Evolutionary conservation across 2,329 filamentous ascomycete species (phyloP).

Genomic region (Teratosphaeria zuluensis): DNA sequence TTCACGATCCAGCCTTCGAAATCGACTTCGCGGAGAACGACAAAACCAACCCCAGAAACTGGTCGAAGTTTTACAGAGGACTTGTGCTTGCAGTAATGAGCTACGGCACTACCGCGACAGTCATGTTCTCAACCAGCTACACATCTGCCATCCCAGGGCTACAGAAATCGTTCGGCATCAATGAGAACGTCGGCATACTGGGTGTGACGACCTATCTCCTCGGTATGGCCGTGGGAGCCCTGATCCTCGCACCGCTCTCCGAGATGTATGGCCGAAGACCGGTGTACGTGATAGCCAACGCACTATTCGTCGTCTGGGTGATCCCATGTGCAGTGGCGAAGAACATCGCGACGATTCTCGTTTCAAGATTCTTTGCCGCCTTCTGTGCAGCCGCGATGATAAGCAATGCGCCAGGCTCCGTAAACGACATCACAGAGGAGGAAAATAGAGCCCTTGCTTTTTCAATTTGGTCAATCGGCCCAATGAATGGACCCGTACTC

Average conservation of each 20-base stretch:
- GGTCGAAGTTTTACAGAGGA: constrained; percentile 51
- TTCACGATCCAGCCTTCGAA: constrained; percentile 53
- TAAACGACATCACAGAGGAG: constrained; percentile 74
- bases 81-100: constrained; percentile 47
- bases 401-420: constrained; percentile 69
- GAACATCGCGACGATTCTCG: constrained; percentile 58
- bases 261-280: constrained; percentile 59
- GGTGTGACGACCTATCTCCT: constrained; percentile 72
- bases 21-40: constrained; percentile 60
- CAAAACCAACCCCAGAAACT: constrained; percentile 57
- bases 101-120: constrained; percentile 45
- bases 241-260: constrained; percentile 64
- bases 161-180: constrained; percentile 54
- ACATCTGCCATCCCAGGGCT: constrained; percentile 63
- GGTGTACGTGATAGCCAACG: constrained; percentile 59
- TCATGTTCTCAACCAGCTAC: constrained; percentile 70
- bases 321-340: constrained; percentile 62
- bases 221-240: constrained; percentile 60
- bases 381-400: constrained; percentile 69
- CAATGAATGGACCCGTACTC: constrained; percentile 58
- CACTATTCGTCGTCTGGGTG: constrained; percentile 56
- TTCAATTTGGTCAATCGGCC: constrained; percentile 73
- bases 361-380: constrained; percentile 64
- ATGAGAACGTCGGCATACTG: constrained; percentile 55
- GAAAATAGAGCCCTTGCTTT: constrained; percentile 75